Evolutionary conservation across 2,329 filamentous ascomycete genomes (phyloP), one percentile per base, ranked within the genome.

Genomic region (Tolypocladium endophyticum): DNA sequence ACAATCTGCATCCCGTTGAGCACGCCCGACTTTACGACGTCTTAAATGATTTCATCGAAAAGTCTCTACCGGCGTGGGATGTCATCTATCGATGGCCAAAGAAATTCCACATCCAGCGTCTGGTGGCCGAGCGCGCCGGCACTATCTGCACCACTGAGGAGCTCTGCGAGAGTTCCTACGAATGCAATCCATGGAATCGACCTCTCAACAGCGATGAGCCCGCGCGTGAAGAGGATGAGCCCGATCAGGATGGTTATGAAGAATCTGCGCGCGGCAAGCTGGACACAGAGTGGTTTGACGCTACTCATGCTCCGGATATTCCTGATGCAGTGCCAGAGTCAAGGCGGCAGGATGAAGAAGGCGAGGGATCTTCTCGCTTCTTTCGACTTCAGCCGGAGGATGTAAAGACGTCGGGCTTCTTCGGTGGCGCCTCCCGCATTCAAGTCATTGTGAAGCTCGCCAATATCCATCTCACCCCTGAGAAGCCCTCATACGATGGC

Each of bases 381-480:
- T 54, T 55, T 30, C 47, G 47, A 14, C n/a, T 60, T 20, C 38
- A n/a, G 14, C 64, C 28, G 57, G 61, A 16, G n/a, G 63, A 70
- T 14, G 63, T 73, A 53, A 68, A 70, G 35, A 59, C 65, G 4
- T 58, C 62, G 1, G 66, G 65, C 1, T 76, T 73, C 62, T 71
- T 71, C 55, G 43, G 67, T 2, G 64, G 64, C 33, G 60, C 62
- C 2, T 60, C 68, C 18, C 71, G 71, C 2, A 71, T 88, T 0
- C 86, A 89, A 61, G 74, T 88, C 45, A 83, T 88, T 58, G 79
- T 87, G 57, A 87, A 87, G 68, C 71, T 89, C 14, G 78, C 82
- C 18, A 84, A 81, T 55, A 82, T 88, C 53, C 77, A 86, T 30
- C 74, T 88, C 0, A 83, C 78, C 0, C 85, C 85, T 0, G 80